Percentiles rank a stretch among this genome's conserved stretches.
phyloP scores from a whole-genome alignment of 2,329 filamentous ascomycete species.

The Gnomoniopsis smithogilvyi region DNA sequence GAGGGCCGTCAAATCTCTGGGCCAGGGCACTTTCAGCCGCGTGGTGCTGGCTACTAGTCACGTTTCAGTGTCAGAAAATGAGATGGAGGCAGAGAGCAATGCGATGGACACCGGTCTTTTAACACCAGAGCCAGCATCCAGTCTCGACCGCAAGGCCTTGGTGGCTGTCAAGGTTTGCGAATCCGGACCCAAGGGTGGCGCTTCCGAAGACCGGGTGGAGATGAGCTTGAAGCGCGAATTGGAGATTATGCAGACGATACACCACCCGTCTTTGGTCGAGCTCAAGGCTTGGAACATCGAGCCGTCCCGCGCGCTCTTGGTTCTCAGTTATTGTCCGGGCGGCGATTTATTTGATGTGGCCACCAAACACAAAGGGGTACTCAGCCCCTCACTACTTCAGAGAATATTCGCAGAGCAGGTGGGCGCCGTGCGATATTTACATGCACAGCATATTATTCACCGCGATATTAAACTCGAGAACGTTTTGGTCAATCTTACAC shows the following conservation, averaged over 20 bases:
- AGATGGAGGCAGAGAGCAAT: slow-evolving; percentile 27
- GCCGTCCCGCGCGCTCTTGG: slow-evolving; percentile 75
- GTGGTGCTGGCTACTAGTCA: slow-evolving; percentile 89
- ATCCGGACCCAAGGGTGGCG: slow-evolving; percentile 88
- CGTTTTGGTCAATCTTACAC: slow-evolving; percentile 82
- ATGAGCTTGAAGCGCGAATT: slow-evolving; percentile 92
- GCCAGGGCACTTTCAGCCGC: slow-evolving; percentile 92
- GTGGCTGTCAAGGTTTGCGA: slow-evolving; percentile 96
- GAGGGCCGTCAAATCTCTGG: slow-evolving; percentile 75
- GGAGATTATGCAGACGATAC: slow-evolving; percentile 85
- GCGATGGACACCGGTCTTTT: slow-evolving; percentile 26
- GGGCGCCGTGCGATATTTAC: slow-evolving; percentile 80
- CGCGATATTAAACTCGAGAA: slow-evolving; percentile 94
- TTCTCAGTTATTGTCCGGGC: slow-evolving; percentile 88
- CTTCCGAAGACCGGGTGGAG: slow-evolving; percentile 88
- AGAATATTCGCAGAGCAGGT: slow-evolving; percentile 90
- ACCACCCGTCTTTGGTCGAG: slow-evolving; percentile 86
- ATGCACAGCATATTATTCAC: slow-evolving; percentile 83
- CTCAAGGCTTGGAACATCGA: slow-evolving; percentile 90
- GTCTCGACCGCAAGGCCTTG: slow-evolving; percentile 68
- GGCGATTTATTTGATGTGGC: slow-evolving; percentile 95
- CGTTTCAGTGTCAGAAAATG: slow-evolving; percentile 48
- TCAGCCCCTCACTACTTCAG: slow-evolving; percentile 68
- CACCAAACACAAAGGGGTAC: slow-evolving; percentile 63
- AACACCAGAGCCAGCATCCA: slow-evolving; percentile 28